Conservation (phyloP, 371 early-diverging fungal genomes). For the Funneliformis caledonium region DNA sequence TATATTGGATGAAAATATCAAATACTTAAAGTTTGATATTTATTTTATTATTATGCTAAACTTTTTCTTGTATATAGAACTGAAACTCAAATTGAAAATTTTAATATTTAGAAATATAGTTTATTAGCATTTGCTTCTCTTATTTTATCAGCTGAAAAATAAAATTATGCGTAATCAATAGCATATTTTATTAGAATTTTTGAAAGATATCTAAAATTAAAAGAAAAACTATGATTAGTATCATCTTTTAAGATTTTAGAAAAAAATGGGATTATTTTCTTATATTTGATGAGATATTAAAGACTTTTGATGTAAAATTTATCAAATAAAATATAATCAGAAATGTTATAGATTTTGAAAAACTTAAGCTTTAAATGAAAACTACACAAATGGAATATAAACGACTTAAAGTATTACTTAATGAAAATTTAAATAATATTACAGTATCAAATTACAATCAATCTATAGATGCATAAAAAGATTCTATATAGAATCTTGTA, state of each 20-base stretch:
- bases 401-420: slow-evolving; percentile 13
- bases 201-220: slow-evolving; percentile 1
- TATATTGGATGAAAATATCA: neutral
- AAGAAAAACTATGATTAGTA: neutral
- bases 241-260: neutral
- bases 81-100: slow-evolving; percentile 17
- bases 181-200: neutral
- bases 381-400: neutral
- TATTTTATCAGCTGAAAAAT: neutral
- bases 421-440: neutral
- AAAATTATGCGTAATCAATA: slow-evolving; percentile 4
- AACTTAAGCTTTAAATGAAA: slow-evolving; percentile 1
- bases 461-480: neutral
- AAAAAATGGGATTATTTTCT: neutral
- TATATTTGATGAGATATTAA: neutral
- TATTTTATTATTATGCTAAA: neutral
- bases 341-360: neutral
- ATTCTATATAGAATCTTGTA: neutral
- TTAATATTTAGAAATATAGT: neutral
- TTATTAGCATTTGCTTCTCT: slow-evolving; percentile 3
- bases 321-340: neutral
- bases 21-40: neutral
- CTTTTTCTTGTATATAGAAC: neutral
- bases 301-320: neutral
- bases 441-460: neutral